Evolutionary conservation across 2,329 filamentous ascomycete genomes (phyloP).

Genomic region (Epichloe glyceriae): DNA sequence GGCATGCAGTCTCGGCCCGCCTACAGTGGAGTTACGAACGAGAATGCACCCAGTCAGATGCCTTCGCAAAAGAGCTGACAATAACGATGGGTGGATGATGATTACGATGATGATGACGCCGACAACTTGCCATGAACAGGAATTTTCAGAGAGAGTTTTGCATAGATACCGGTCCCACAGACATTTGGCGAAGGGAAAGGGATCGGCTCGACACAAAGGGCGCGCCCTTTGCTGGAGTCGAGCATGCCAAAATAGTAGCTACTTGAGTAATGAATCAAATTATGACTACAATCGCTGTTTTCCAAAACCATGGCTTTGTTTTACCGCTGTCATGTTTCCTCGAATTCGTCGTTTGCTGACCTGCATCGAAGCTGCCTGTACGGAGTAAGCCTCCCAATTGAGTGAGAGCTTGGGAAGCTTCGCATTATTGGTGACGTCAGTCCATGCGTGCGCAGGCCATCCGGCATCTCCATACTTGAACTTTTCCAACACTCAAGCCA

Average conservation of each 20-base stretch:
- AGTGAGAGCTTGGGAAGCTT: no score
- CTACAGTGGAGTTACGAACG: slow-evolving; percentile 52
- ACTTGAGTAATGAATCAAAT: neutral
- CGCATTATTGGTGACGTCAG: no score
- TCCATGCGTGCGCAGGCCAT: no score
- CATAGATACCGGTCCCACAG: neutral
- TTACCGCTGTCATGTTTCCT: no score
- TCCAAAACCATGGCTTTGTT: neutral
- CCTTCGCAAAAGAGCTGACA: slow-evolving; percentile 27
- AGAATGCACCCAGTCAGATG: slow-evolving; percentile 42
- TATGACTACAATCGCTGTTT: neutral
- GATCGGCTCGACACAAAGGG: neutral
- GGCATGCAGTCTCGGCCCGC: slow-evolving; percentile 46
- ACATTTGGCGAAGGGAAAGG: neutral
- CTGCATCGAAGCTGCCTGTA: no score
- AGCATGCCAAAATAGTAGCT: neutral
- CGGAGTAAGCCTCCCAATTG: no score
- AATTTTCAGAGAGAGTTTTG: no score
- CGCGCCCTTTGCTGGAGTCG: neutral
- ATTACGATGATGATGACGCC: neutral
- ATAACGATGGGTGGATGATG: slow-evolving; percentile 5
- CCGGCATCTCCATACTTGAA: no score
- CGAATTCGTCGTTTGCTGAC: no score
- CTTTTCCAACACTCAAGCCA: no score
- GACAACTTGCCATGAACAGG: neutral